Evolutionary conservation across 2,329 filamentous ascomycete genomes (phyloP).

Genomic region (Endothia cerciana): DNA sequence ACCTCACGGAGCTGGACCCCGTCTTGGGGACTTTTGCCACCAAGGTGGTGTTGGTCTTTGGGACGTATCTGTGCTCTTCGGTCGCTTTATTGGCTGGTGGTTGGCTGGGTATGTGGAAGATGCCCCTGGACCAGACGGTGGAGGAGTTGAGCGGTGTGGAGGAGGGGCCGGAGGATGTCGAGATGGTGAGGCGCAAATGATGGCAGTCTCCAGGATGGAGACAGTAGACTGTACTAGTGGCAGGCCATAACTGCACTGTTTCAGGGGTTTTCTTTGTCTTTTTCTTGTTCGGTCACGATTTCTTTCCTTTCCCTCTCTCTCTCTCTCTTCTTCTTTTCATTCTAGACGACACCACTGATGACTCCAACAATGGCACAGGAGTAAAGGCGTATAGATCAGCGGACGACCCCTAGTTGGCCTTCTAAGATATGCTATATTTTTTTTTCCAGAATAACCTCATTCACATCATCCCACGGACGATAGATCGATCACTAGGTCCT

Average conservation of each 20-base stretch:
- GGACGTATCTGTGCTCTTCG: constrained; percentile 29
- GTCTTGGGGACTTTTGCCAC: constrained; percentile 33
- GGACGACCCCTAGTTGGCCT: neutral
- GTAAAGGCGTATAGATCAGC: neutral
- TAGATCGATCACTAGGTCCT: neutral
- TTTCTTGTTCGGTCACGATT: neutral
- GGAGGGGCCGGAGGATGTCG: neutral
- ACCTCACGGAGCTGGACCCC: constrained; percentile 31
- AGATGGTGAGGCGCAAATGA: neutral
- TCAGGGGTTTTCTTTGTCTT: neutral
- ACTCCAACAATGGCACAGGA: too few relatives aligned
- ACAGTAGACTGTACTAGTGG: neutral
- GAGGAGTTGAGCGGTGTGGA: neutral
- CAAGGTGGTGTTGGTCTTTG: constrained; percentile 32
- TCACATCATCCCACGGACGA: neutral
- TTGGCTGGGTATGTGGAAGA: constrained; percentile 13
- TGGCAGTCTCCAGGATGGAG: neutral
- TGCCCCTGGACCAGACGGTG: neutral
- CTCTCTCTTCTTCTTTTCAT: neutral
- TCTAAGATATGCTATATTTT: neutral
- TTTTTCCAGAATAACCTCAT: neutral
- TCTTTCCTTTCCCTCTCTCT: neutral
- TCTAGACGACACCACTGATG: neutral
- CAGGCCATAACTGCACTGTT: neutral
- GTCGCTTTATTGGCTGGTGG: constrained; percentile 27